phyloP scores from a whole-genome alignment of 192 early-diverging fungal genomes.

The Kickxella alabastrina region DNA sequence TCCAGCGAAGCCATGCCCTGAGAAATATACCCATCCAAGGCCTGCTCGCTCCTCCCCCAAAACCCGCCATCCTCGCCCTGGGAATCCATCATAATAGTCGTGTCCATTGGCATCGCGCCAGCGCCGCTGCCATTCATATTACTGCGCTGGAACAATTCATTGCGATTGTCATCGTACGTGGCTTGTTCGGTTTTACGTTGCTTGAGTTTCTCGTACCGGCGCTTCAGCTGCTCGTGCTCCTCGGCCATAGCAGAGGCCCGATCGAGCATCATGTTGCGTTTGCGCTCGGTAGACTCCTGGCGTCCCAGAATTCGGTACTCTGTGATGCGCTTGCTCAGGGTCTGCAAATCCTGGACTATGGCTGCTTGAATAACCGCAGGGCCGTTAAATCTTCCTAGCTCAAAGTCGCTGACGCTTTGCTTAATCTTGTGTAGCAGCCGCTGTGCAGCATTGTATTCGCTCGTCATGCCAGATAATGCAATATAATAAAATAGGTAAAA shows the following conservation, averaged over 20 bases:
- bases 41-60: constrained; percentile 32
- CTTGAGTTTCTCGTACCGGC: constrained; percentile 41
- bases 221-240: constrained; percentile 38
- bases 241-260: constrained; percentile 34
- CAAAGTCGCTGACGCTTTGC: constrained; percentile 46
- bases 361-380: constrained; percentile 22
- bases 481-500: too few species aligned
- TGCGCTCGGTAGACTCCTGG: constrained; percentile 45
- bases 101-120: constrained; percentile 26
- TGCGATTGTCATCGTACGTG: constrained; percentile 10
- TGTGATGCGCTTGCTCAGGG: constrained; percentile 34
- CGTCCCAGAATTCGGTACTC: constrained; percentile 44
- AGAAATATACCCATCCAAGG: constrained; percentile 38
- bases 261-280: constrained; percentile 43
- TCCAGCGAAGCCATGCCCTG: constrained; percentile 46
- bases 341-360: constrained; percentile 36
- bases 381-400: constrained; percentile 12
- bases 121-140: neutral
- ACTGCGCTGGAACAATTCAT: constrained; percentile 32
- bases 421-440: constrained; percentile 49
- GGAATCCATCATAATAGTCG: constrained; percentile 35
- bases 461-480: constrained; percentile 35
- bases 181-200: constrained; percentile 17
- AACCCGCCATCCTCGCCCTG: constrained; percentile 32
- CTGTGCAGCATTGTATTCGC: constrained; percentile 52